Conservation (phyloP, 2,329 filamentous ascomycete genomes). For the Colletotrichum melonis region DNA sequence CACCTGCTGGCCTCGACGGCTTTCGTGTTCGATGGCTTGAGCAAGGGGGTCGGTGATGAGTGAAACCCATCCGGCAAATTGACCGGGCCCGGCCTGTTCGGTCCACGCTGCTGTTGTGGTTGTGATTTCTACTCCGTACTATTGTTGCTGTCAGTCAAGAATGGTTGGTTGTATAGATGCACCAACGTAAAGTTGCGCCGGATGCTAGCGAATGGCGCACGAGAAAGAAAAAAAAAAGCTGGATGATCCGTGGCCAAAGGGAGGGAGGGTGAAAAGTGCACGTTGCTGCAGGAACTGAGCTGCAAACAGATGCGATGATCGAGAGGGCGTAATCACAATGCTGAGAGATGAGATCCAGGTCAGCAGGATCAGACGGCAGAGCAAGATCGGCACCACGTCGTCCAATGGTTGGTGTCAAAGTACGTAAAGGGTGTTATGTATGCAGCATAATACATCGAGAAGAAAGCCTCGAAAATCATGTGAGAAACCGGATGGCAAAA, state of each 20-base stretch:
- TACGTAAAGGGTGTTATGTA: conserved; percentile 29
- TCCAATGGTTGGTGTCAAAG: conserved; percentile 1
- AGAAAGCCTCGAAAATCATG: conserved; percentile 3
- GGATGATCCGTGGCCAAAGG: background rate
- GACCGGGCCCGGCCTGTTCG: background rate
- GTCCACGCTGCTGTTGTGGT: background rate
- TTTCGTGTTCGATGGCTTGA: conserved; percentile 10
- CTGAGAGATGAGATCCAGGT: background rate
- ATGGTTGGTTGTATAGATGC: background rate
- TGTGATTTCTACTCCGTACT: background rate
- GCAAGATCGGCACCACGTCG: conserved; percentile 4
- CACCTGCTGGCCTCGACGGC: background rate
- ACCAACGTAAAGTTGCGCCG: background rate
- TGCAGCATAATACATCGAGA: background rate
- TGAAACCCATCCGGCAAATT: background rate
- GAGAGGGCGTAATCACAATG: background rate
- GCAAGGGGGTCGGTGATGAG: background rate
- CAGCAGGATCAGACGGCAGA: background rate
- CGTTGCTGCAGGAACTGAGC: conserved; percentile 2
- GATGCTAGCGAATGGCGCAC: background rate
- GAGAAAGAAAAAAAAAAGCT: background rate
- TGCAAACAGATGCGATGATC: background rate
- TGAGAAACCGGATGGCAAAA: background rate
- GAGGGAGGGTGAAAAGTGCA: background rate
- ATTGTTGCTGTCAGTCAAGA: background rate